phyloP scores from a whole-genome alignment of 805 yeast genomes.

The Cyberlindnera veronae region DNA sequence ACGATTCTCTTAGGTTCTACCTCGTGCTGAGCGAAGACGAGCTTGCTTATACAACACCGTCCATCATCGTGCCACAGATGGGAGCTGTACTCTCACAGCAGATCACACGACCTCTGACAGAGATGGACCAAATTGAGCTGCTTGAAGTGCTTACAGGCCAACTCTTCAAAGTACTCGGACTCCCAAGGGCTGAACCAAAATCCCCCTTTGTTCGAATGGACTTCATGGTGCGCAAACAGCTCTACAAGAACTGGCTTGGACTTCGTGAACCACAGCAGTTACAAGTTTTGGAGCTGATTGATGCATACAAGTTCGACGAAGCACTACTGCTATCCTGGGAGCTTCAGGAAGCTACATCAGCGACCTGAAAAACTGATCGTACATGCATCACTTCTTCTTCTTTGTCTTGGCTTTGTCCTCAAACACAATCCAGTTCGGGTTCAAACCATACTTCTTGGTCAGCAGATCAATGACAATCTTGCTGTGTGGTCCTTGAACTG shows the following conservation, averaged over 20 bases:
- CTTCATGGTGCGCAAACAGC: slow-evolving; percentile 14
- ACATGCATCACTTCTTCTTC: slow-evolving; percentile 35
- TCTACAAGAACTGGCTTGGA: slow-evolving; percentile 9
- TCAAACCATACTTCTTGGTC: slow-evolving; percentile 56
- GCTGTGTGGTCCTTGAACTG: slow-evolving; percentile 90
- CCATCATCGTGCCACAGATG: slow-evolving; percentile 1
- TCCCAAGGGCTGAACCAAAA: slow-evolving; percentile 9
- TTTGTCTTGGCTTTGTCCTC: slow-evolving; percentile 58
- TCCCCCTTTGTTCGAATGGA: slow-evolving; percentile 17
- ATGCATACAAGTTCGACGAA: slow-evolving; percentile 1
- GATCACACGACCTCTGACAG: slow-evolving; percentile 7
- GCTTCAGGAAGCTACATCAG: not conserved
- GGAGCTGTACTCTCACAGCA: slow-evolving; percentile 1
- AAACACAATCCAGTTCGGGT: slow-evolving; percentile 58
- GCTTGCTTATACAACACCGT: not conserved
- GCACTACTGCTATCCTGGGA: slow-evolving; percentile 12
- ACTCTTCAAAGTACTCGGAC: slow-evolving; percentile 12
- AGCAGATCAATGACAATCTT: slow-evolving; percentile 56
- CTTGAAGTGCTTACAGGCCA: slow-evolving; percentile 12
- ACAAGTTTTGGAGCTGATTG: not conserved
- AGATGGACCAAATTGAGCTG: slow-evolving; percentile 12
- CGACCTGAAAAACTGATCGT: no score
- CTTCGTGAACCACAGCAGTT: not conserved
- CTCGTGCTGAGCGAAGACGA: not conserved
- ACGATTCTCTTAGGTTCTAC: slow-evolving; percentile 5